These are phyloP conservation scores for Globomyces sp. DNA, from an alignment of 371 early-diverging fungal genomes.

Conservation along the genomic window DNA sequence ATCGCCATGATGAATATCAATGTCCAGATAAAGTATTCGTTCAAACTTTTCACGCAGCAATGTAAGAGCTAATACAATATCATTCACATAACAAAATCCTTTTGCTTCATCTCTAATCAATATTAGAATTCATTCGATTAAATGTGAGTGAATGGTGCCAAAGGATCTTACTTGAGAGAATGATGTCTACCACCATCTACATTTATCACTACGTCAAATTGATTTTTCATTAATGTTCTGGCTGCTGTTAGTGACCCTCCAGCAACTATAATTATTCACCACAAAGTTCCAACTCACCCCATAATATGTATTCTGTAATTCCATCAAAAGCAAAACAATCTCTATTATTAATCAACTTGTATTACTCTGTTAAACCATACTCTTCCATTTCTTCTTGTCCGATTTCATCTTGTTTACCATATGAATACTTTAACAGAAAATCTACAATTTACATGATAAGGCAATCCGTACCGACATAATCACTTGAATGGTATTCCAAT, in stretches of 20 bases:
- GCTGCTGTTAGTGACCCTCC: slow-evolving; percentile 13
- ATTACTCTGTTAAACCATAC: neutral
- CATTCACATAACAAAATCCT: slow-evolving; percentile 94
- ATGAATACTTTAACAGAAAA: too few species aligned
- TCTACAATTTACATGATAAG: neutral
- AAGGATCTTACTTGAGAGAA: slow-evolving; percentile 48
- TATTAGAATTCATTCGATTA: slow-evolving; percentile 2
- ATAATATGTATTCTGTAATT: neutral
- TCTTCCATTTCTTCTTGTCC: neutral
- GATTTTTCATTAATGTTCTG: neutral
- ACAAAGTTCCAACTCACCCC: slow-evolving; percentile 1
- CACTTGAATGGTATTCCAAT: slow-evolving; percentile 6
- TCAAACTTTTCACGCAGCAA: slow-evolving; percentile 57
- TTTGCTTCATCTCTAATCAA: slow-evolving; percentile 58
- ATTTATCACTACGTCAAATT: slow-evolving; percentile 2
- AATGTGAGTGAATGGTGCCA: slow-evolving; percentile 1
- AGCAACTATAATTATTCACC: slow-evolving; percentile 5
- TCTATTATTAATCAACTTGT: too few species aligned
- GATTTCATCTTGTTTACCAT: neutral
- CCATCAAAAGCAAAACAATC: neutral
- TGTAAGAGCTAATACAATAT: slow-evolving; percentile 84
- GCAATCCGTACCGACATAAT: neutral
- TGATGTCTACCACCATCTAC: slow-evolving; percentile 55
- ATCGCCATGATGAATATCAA: slow-evolving; percentile 94
- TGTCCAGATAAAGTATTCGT: slow-evolving; percentile 78